A percentile compares a stretch with the other conserved stretches of the same genome.
phyloP scores from a whole-genome alignment of 2,329 filamentous ascomycete genomes.

The Juglanconis juglandina region DNA sequence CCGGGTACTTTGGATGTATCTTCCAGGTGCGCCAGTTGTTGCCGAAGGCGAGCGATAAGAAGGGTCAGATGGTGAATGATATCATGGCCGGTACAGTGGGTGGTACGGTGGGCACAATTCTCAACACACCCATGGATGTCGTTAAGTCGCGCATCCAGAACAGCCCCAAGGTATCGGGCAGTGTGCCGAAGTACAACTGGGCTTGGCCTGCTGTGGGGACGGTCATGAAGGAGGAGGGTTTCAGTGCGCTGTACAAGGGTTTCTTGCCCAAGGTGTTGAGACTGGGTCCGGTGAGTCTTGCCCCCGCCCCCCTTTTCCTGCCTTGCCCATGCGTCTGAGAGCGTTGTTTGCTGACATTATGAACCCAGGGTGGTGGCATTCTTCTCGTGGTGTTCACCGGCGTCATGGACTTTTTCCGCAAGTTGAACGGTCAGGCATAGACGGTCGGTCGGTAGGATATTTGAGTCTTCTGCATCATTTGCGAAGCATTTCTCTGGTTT shows the following conservation, averaged over 20 bases:
- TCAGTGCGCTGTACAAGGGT: slow-evolving; percentile 90
- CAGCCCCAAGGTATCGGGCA: slow-evolving; percentile 75
- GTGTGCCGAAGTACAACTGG: slow-evolving; percentile 96
- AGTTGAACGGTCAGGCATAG: slow-evolving; percentile 36
- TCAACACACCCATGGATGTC: slow-evolving; percentile 94
- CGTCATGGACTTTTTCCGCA: slow-evolving; percentile 89
- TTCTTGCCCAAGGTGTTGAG: slow-evolving; percentile 93
- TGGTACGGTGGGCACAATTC: slow-evolving; percentile 79
- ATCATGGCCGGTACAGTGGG: slow-evolving; percentile 81
- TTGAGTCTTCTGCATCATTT: neutral
- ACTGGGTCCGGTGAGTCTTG: slow-evolving; percentile 52
- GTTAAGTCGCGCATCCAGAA: slow-evolving; percentile 99
- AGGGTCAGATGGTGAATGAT: slow-evolving; percentile 79
- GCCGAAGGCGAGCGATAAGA: slow-evolving; percentile 77
- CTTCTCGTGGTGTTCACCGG: slow-evolving; percentile 83
- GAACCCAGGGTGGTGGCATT: slow-evolving; percentile 51
- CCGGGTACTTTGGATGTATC: slow-evolving; percentile 96
- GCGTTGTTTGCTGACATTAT: neutral
- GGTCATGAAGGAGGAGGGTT: slow-evolving; percentile 90
- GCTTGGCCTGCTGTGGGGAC: slow-evolving; percentile 83
- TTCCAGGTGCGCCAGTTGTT: slow-evolving; percentile 89
- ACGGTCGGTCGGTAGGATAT: neutral
- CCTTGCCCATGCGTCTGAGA: slow-evolving; percentile 41
- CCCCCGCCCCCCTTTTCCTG: slow-evolving; percentile 29
- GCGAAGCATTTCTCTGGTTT: neutral